phyloP scores from a whole-genome alignment of 2,329 filamentous ascomycete species.

The Ophiostoma himal-ulmi region DNA sequence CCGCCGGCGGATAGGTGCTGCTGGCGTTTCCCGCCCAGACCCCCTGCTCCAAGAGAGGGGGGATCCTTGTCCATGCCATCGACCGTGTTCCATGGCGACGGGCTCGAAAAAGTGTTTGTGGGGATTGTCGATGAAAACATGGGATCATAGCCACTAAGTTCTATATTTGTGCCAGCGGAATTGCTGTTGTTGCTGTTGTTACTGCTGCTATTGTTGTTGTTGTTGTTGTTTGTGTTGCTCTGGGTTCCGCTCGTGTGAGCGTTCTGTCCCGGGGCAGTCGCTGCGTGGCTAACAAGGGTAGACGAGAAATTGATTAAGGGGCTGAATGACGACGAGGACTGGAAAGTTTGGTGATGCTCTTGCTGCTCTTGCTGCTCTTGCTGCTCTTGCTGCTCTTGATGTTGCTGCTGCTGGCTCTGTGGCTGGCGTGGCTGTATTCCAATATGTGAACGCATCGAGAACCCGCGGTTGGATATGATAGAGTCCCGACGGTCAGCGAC shows the following conservation, averaged over 20 bases:
- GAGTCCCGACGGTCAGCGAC: neutral
- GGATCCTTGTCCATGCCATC: constrained; percentile 30
- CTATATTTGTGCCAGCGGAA: constrained; percentile 12
- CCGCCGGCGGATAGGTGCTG: neutral
- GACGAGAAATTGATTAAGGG: neutral
- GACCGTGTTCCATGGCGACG: constrained; percentile 43
- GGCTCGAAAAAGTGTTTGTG: constrained; percentile 49
- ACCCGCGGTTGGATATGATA: neutral
- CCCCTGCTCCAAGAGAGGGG: constrained; percentile 20
- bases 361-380: neutral
- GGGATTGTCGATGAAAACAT: constrained; percentile 52
- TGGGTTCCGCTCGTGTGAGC: constrained; percentile 27
- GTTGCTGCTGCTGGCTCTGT: neutral
- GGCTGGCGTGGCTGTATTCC: neutral
- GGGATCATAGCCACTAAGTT: constrained; percentile 44
- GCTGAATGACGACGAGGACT: neutral
- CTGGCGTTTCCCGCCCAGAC: neutral
- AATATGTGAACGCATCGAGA: neutral
- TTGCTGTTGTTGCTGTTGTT: constrained; percentile 31
- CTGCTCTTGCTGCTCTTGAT: neutral
- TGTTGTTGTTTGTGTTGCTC: constrained; percentile 34
- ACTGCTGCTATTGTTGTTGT: constrained; percentile 23
- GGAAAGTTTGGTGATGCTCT: neutral
- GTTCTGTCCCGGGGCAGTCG: neutral
- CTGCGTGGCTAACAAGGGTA: neutral